Conservation (phyloP, 768 basidiomycete species). For the Russula emetica region DNA sequence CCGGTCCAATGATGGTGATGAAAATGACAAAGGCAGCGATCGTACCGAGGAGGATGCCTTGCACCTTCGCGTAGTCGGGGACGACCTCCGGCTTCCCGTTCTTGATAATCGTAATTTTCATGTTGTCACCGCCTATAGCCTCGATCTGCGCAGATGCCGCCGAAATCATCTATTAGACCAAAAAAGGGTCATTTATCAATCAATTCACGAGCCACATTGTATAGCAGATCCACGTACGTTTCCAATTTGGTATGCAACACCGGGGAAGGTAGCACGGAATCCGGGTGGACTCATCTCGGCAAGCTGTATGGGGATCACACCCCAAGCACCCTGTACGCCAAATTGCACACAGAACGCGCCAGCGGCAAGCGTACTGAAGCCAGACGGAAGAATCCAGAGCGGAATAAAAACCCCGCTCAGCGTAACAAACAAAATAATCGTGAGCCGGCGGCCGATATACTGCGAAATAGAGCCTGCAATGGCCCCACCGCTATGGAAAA, state of each 20-base stretch:
- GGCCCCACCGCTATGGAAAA: slow-evolving; percentile 34
- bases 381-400: slow-evolving; percentile 45
- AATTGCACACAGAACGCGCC: slow-evolving; percentile 48
- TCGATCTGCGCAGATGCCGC: slow-evolving; percentile 49
- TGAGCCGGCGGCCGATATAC: slow-evolving; percentile 45
- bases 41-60: slow-evolving; percentile 83
- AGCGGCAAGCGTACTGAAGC: slow-evolving; percentile 41
- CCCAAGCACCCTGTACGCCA: slow-evolving; percentile 43
- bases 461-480: slow-evolving; percentile 42
- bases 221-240: slow-evolving; percentile 29
- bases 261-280: slow-evolving; percentile 47
- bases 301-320: slow-evolving; percentile 42
- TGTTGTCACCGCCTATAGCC: slow-evolving; percentile 42
- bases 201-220: too few relatives aligned
- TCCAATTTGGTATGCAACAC: slow-evolving; percentile 44
- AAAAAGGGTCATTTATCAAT: not conserved
- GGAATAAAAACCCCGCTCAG: slow-evolving; percentile 36
- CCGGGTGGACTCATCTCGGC: slow-evolving; percentile 46
- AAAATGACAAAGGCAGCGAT: slow-evolving; percentile 75
- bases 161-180: slow-evolving; percentile 39
- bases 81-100: slow-evolving; percentile 33
- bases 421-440: slow-evolving; percentile 38
- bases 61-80: slow-evolving; percentile 54
- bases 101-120: slow-evolving; percentile 36
- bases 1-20: slow-evolving; percentile 73